These are phyloP conservation scores for Mycena maculata DNA, from an alignment of 768 basidiomycete species.

Conservation along the genomic window DNA sequence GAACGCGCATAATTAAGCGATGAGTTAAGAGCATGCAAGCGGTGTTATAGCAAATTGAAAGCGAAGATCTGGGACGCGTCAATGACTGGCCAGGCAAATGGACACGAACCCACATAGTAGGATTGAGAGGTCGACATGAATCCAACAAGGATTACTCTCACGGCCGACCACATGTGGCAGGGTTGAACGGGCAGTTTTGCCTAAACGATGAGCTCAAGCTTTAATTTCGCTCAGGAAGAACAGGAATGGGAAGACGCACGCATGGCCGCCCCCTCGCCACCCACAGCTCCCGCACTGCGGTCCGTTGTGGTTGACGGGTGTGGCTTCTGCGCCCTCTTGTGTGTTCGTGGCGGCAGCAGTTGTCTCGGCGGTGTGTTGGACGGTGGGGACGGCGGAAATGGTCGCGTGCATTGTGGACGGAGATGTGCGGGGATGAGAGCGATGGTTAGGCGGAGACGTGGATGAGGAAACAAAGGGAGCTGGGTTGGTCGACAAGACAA, in stretches of 20 bases:
- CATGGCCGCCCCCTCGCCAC: slow-evolving; percentile 61
- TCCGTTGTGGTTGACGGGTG: slow-evolving; percentile 59
- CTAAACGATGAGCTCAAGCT: too few relatives aligned
- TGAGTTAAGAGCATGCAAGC: background rate
- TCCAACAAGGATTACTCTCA: too few relatives aligned
- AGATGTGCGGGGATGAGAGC: background rate
- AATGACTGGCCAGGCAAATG: background rate
- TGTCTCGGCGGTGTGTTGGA: slow-evolving; percentile 31
- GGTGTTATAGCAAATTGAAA: background rate
- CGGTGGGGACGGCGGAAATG: background rate
- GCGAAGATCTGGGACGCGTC: slow-evolving; percentile 5
- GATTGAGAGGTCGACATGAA: too few relatives aligned
- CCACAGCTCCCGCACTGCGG: slow-evolving; percentile 86
- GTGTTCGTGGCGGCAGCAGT: slow-evolving; percentile 41
- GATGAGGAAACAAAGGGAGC: background rate
- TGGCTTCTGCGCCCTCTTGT: slow-evolving; percentile 41
- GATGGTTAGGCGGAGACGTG: background rate
- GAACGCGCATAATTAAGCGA: slow-evolving; percentile 3
- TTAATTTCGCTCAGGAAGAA: too few relatives aligned
- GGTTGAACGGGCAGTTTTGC: background rate
- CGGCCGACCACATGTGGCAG: too few relatives aligned
- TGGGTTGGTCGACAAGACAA: background rate
- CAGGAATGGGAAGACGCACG: background rate
- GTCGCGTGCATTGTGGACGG: background rate
- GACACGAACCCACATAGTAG: background rate